Percentiles rank a stretch among this genome's conserved stretches.
Conservation (phyloP, 2,329 filamentous ascomycete species). For the Sclerotinia trifoliorum region DNA sequence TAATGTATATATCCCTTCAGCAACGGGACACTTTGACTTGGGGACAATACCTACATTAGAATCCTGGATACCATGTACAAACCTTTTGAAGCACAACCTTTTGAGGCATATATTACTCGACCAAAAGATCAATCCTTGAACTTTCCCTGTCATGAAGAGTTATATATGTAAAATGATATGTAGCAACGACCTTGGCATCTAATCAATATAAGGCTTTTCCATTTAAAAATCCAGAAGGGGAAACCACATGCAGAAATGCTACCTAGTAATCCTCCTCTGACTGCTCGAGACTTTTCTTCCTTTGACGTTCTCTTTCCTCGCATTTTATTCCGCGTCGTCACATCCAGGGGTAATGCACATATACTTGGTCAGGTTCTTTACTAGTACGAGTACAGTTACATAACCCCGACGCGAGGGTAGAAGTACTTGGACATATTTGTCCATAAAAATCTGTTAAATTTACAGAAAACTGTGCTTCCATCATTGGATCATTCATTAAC, state of each 20-base stretch:
- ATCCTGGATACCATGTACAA: neutral
- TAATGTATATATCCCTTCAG: neutral
- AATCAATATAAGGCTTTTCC: no score
- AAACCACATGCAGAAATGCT: neutral
- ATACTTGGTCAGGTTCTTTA: neutral
- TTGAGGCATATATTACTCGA: constrained; percentile 19
- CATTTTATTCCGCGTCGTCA: constrained; percentile 4
- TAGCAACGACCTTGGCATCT: neutral
- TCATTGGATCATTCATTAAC: neutral
- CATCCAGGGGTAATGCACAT: neutral
- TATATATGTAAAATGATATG: neutral
- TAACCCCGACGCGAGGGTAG: neutral
- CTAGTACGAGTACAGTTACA: neutral
- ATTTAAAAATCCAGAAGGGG: neutral
- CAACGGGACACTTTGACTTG: neutral
- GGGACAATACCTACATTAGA: no score
- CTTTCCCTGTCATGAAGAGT: neutral
- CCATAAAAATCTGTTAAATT: neutral
- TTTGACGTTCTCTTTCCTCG: neutral
- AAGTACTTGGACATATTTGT: neutral
- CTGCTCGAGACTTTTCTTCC: neutral
- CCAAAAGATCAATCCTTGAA: neutral
- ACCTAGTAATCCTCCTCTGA: neutral
- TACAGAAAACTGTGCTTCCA: neutral
- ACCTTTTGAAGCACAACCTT: constrained; percentile 5